These are phyloP conservation scores for Huntiella omanensis DNA, from an alignment of 2,329 filamentous ascomycete genomes.

Conservation along the genomic window DNA sequence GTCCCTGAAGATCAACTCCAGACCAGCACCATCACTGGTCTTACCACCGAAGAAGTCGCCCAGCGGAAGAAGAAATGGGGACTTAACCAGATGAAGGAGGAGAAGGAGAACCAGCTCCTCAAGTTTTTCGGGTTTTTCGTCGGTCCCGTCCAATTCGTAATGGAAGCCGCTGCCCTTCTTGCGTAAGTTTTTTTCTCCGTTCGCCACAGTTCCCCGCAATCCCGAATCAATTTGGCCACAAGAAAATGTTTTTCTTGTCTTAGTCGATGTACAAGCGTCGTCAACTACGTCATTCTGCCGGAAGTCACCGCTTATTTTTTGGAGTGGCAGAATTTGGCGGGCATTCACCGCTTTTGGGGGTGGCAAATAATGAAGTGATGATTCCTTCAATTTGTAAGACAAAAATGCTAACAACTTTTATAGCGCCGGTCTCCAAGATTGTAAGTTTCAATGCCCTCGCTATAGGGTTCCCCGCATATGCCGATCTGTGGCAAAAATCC, in stretches of 20 bases:
- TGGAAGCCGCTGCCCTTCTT: slow-evolving; percentile 69
- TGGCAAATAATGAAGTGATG: too few relatives aligned
- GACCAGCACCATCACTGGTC: slow-evolving; percentile 50
- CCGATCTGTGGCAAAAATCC: too few relatives aligned
- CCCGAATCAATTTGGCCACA: neutral
- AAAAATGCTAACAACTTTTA: slow-evolving; percentile 7
- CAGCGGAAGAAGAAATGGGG: slow-evolving; percentile 51
- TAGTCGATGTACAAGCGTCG: too few relatives aligned
- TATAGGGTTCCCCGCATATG: too few relatives aligned
- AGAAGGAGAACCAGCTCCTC: slow-evolving; percentile 67
- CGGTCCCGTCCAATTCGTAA: slow-evolving; percentile 83
- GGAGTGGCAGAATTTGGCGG: too few relatives aligned
- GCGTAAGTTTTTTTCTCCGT: slow-evolving; percentile 70
- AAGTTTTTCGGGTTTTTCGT: slow-evolving; percentile 74
- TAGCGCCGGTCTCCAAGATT: slow-evolving; percentile 11
- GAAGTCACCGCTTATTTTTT: too few relatives aligned
- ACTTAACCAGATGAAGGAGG: slow-evolving; percentile 78
- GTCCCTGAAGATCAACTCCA: slow-evolving; percentile 59
- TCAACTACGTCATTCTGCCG: too few relatives aligned
- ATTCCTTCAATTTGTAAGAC: too few relatives aligned
- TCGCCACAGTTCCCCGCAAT: neutral
- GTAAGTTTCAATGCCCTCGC: too few relatives aligned
- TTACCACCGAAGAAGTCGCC: slow-evolving; percentile 51
- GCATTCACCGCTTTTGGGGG: too few relatives aligned
- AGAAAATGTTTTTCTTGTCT: neutral